Percentiles rank a stretch among this genome's conserved stretches.
Conservation (phyloP, 1,139 yeast species). For the Geotrichum bryndzae region DNA sequence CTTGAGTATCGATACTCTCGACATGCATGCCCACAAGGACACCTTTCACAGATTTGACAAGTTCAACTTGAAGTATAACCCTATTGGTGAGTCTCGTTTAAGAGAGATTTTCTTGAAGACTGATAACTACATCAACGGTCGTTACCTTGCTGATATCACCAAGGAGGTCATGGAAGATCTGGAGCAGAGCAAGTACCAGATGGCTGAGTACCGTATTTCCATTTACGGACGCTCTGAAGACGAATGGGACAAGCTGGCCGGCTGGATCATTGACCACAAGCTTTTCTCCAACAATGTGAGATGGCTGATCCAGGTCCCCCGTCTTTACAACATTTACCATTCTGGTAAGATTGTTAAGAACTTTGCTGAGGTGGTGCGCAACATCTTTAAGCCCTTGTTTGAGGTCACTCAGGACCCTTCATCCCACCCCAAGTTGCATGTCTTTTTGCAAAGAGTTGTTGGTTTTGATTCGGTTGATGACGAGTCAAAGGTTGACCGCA, state of each 20-base stretch:
- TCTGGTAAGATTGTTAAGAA: conserved; percentile 60
- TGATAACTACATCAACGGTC: conserved; percentile 84
- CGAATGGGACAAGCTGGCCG: conserved; percentile 95
- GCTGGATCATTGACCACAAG: conserved; percentile 92
- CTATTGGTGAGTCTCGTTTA: conserved; percentile 94
- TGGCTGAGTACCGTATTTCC: conserved; percentile 93
- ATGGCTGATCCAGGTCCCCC: conserved; percentile 94
- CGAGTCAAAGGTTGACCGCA: conserved; percentile 85
- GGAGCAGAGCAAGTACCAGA: conserved; percentile 91
- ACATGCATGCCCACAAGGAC: conserved; percentile 98
- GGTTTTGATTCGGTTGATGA: conserved; percentile 99
- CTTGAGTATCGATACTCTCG: conserved; percentile 89
- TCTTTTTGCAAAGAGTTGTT: conserved; percentile 85
- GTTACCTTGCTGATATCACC: conserved; percentile 87
- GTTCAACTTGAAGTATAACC: conserved; percentile 94
- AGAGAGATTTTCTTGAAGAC: conserved; percentile 94
- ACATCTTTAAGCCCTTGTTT: conserved; percentile 82
- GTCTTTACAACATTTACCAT: conserved; percentile 85
- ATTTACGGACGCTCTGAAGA: conserved; percentile 81
- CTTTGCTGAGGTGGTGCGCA: conserved; percentile 72
- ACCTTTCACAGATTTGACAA: conserved; percentile 97
- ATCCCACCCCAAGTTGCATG: conserved; percentile 79
- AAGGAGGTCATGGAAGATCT: conserved; percentile 86
- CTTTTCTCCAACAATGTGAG: conserved; percentile 89
- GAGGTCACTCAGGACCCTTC: conserved; percentile 83